Conservation (phyloP, 2,329 filamentous ascomycete genomes). For the Sporothrix sp. region DNA sequence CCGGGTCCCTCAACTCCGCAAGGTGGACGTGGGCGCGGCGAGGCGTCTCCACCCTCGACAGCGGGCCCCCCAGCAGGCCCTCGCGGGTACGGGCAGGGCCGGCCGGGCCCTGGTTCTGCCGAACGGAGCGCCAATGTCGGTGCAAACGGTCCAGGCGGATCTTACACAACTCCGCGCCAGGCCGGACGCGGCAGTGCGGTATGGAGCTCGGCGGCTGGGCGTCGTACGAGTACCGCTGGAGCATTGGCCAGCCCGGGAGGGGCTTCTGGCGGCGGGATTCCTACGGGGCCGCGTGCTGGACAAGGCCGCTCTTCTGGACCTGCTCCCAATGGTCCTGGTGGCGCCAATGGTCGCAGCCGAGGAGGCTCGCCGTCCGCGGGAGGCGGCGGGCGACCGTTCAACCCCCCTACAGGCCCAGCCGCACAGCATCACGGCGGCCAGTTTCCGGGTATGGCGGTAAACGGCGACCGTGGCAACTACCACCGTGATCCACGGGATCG, state of each 20-base stretch:
- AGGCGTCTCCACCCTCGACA: neutral
- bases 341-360: conserved; percentile 5
- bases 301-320: conserved; percentile 22
- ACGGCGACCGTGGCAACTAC: conserved; percentile 1
- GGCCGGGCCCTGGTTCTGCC: neutral
- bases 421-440: conserved; percentile 24
- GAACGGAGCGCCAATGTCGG: conserved; percentile 1
- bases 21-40: conserved; percentile 23
- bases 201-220: too few relatives aligned
- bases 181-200: too few relatives aligned
- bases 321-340: neutral
- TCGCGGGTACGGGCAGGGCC: conserved; percentile 11
- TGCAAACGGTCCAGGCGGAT: neutral
- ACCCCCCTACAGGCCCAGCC: conserved; percentile 46
- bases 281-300: conserved; percentile 37
- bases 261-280: conserved; percentile 31
- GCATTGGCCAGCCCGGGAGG: conserved; percentile 31
- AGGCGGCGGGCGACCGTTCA: conserved; percentile 37
- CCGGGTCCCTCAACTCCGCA: conserved; percentile 21
- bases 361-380: conserved; percentile 4
- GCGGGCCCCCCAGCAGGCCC: conserved; percentile 14
- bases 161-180: too few relatives aligned
- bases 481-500: conserved; percentile 7
- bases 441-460: neutral
- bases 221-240: conserved; percentile 17